phyloP scores from a whole-genome alignment of 2,329 filamentous ascomycete species.

The Sclerotinia subarctica region DNA sequence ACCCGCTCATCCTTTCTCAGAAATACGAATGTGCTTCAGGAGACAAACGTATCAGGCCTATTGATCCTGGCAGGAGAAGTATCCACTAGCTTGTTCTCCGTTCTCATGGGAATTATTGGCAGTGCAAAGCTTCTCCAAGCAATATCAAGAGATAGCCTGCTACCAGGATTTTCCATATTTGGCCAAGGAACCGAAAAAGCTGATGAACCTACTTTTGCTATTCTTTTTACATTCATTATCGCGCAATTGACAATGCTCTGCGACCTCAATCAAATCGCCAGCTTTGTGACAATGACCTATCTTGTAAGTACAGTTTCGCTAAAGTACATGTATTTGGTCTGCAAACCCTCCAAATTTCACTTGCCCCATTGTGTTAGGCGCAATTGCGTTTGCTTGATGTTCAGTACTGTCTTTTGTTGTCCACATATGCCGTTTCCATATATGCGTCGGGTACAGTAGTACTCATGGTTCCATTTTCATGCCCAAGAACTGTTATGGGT shows the following conservation, averaged over 20 bases:
- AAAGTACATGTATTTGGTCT: not conserved
- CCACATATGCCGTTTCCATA: not conserved
- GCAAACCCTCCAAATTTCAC: no score
- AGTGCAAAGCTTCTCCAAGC: slow-evolving; percentile 83
- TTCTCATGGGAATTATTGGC: slow-evolving; percentile 82
- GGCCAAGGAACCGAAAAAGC: slow-evolving; percentile 66
- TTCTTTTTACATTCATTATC: slow-evolving; percentile 70
- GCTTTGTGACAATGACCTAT: slow-evolving; percentile 87
- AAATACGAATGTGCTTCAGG: slow-evolving; percentile 71
- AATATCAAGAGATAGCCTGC: slow-evolving; percentile 71
- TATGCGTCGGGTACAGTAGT: not conserved
- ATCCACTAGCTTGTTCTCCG: slow-evolving; percentile 79
- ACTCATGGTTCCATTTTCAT: not conserved
- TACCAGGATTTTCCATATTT: slow-evolving; percentile 73
- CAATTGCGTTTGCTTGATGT: not conserved
- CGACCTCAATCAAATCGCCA: slow-evolving; percentile 84
- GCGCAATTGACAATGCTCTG: slow-evolving; percentile 78
- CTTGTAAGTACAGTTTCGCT: slow-evolving; percentile 47
- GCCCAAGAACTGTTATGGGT: not conserved
- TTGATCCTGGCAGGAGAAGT: slow-evolving; percentile 79
- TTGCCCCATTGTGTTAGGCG: no score
- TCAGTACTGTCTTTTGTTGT: not conserved
- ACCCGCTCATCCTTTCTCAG: slow-evolving; percentile 68
- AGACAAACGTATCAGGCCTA: slow-evolving; percentile 71
- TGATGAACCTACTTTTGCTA: slow-evolving; percentile 74